phyloP scores from a whole-genome alignment of 495 filamentous ascomycete species.

The Ramalina intermedia region DNA sequence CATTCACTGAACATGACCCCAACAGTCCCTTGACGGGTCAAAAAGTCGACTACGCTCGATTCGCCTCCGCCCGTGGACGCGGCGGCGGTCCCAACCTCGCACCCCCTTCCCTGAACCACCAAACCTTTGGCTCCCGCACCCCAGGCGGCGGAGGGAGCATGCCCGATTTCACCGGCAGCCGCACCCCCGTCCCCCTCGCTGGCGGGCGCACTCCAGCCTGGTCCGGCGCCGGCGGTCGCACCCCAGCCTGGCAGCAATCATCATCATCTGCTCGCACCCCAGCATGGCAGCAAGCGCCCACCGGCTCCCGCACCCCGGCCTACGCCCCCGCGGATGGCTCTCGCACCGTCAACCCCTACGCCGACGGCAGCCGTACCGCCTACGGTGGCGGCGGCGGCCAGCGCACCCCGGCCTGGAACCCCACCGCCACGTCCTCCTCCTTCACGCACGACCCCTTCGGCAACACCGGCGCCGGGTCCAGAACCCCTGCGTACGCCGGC shows the following conservation, averaged over 20 bases:
- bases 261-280: conserved; percentile 18
- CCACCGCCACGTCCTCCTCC: conserved; percentile 20
- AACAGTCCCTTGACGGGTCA: conserved; percentile 50
- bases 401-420: conserved; percentile 40
- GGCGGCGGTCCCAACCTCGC: conserved; percentile 18
- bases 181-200: conserved; percentile 48
- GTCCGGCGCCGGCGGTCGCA: conserved; percentile 14
- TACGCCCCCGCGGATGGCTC: conserved; percentile 40
- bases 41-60: conserved; percentile 50
- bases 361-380: conserved; percentile 59
- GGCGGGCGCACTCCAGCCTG: conserved; percentile 15
- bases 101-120: not conserved
- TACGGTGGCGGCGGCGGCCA: conserved; percentile 35
- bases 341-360: conserved; percentile 62
- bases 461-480: conserved; percentile 25
- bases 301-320: conserved; percentile 49
- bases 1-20: conserved; percentile 15
- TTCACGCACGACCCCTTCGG: conserved; percentile 19
- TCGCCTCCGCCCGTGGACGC: conserved; percentile 40
- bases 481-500: conserved; percentile 8
- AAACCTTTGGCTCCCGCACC: not conserved
- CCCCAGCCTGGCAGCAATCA: conserved; percentile 44
- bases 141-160: conserved; percentile 8
- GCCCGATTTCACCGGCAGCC: conserved; percentile 40
- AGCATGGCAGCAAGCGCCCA: conserved; percentile 22